Evolutionary conservation across 1,284 basidiomycete species (phyloP), one percentile per base, ranked within the genome.

Genomic region (Ceratobasidium theobromae): DNA sequence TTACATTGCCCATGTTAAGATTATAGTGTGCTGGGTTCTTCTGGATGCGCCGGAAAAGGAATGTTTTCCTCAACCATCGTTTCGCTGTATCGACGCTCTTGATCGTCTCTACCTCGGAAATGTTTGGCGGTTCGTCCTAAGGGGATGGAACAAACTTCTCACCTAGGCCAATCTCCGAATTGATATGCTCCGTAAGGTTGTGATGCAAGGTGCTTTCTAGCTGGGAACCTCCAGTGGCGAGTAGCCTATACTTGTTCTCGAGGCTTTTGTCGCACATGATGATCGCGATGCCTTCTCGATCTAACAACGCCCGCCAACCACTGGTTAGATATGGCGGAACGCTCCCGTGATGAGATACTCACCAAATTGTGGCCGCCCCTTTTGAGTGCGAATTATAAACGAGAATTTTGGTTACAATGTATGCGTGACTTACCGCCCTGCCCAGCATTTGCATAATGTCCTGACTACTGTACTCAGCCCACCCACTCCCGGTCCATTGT

Each of bases 281-380:
- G 49, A 93, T 80, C 0, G 89, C 89, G 45, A 87, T 79, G 0
- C 88, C 88, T 72, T 89, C 88, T 67, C 84, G 87, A 74, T 87
- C 91, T 5, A 41, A 32, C 54, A n/a, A 27, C 60, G 14, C n/a
- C 4, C 21, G 21, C 11, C 2, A 11, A 25, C 27, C 3, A 3
- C 21, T 27, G 4, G 45, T 25, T 11, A 14, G 21, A 65, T 21
- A 6, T 58, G 23, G 41, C 53, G 65, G 16, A 35, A 74, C 68
- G n/a, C n/a, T n/a, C n/a, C 54, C 76, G 45, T 18, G 28, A 18
- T 6, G 21, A 23, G 14, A 52, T 27, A 68, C 68, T 65, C 73
- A 86, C 93, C 95, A 73, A 92, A 98, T 76, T 98, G 95, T 14
- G 96, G 95, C 21, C 96, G 83, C 4, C 95, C 96, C 81, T 97